Evolutionary conservation across 148 eudicot species (phyloP).

Genomic region (Camellia sinensis): DNA sequence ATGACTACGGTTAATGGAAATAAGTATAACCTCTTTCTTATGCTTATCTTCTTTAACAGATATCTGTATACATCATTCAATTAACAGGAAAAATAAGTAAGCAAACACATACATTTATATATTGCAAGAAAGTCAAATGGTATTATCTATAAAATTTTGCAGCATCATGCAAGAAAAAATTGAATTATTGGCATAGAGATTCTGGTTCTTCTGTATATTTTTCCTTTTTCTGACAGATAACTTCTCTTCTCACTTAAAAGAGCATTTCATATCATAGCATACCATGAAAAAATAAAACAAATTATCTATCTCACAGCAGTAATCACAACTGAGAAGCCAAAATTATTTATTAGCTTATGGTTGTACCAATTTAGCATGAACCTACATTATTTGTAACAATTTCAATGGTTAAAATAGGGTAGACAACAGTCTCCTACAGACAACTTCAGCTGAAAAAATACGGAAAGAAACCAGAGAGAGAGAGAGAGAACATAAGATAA

Average conservation of each 20-base stretch:
- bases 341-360: background rate
- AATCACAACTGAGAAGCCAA: background rate
- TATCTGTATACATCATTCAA: constrained; percentile 46
- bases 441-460: too few relatives aligned
- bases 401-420: too few relatives aligned
- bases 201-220: background rate
- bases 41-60: constrained; percentile 85
- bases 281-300: background rate
- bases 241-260: background rate
- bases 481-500: too few relatives aligned
- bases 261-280: background rate
- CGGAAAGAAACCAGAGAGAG: too few relatives aligned
- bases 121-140: constrained; percentile 5
- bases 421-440: too few relatives aligned
- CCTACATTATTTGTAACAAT: background rate
- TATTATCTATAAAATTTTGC: background rate
- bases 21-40: constrained; percentile 76
- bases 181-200: background rate
- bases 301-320: background rate
- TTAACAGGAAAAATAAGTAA: background rate
- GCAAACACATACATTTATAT: background rate
- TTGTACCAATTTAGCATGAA: background rate
- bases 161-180: background rate
- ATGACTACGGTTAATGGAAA: constrained; percentile 70
- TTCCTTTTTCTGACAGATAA: background rate